Evolutionary conservation across 768 basidiomycete genomes (phyloP), one percentile per base, ranked within the genome.

Genomic region (Galerina sulciceps): DNA sequence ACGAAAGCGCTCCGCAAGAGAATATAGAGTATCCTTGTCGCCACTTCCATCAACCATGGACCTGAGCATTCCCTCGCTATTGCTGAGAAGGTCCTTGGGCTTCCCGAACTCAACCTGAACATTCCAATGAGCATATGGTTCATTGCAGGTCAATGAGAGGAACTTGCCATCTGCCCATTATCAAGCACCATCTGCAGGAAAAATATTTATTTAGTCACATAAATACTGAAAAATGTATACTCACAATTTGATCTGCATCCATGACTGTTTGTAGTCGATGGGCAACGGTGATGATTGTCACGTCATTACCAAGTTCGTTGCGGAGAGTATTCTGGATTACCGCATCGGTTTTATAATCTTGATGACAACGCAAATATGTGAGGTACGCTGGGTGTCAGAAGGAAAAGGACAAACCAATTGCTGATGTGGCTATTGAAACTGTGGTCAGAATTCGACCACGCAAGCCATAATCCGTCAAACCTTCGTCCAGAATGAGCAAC

Each of bases 281-380:
- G 3, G 90, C 90, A 40, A 92, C 85, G 3, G 84, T 85, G 22
- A 88, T 71, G 40, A 89, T 65, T 3, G 84, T 86, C 11, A 87
- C 76, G 59, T 83, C 85, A 40, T 80, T 75, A 34, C 75, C 77
- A 61, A 90, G 82, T 64, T 88, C 85, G 53, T 81, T 76, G n/a
- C 88, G 78, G 55, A 91, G 85, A 1, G 88, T 85, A 17, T 79
- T 75, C 65, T 90, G 89, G 52, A 90, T 89, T 65, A 86, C 82
- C 4, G 83, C 72, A 65, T 90, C 88, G 13, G 88, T 88, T 57
- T 79, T 76, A 62, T 82, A 78, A 67, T 86, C 85, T 74, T 47
- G 42, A 40, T 53, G 35, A 49, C 48, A 15, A 9, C 3, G 31
- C 5, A 4, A 20, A 20, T 31, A 8, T 8, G 8, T 31, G 26